phyloP scores from a whole-genome alignment of 768 basidiomycete species.

The Psilocybe azurescens region DNA sequence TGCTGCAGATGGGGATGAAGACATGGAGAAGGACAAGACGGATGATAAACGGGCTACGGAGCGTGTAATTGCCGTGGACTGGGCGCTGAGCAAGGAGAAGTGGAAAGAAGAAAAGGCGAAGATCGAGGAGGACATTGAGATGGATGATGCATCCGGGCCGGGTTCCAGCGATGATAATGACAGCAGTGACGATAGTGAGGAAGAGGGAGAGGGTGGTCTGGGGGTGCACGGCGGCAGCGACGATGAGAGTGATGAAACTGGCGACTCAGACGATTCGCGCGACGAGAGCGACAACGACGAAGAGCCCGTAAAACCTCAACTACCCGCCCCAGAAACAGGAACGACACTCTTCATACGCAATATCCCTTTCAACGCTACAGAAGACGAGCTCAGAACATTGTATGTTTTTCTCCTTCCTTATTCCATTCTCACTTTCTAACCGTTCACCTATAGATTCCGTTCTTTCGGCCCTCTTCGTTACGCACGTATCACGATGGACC shows the following conservation, averaged over 20 bases:
- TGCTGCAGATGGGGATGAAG: conserved; percentile 33
- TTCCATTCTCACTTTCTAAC: conserved; percentile 1
- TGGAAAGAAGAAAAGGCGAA: conserved; percentile 84
- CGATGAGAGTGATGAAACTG: conserved; percentile 42
- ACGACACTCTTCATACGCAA: conserved; percentile 96
- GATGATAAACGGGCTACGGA: conserved; percentile 45
- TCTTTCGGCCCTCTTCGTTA: conserved; percentile 93
- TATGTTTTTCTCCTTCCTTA: conserved; percentile 41
- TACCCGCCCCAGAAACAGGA: conserved; percentile 86
- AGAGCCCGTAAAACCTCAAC: conserved; percentile 61
- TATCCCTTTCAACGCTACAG: conserved; percentile 88
- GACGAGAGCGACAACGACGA: conserved; percentile 39
- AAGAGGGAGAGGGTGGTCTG: conserved; percentile 45
- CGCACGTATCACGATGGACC: conserved; percentile 88
- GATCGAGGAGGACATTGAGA: conserved; percentile 43
- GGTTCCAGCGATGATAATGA: conserved; percentile 31
- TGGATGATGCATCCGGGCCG: conserved; percentile 37
- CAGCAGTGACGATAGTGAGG: conserved; percentile 21
- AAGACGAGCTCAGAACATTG: conserved; percentile 89
- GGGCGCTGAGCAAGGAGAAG: conserved; percentile 93
- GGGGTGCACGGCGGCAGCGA: conserved; percentile 49
- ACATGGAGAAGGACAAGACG: conserved; percentile 29
- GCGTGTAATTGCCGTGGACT: conserved; percentile 90
- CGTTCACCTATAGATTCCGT: conserved; percentile 68
- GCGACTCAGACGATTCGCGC: conserved; percentile 38